phyloP scores from a whole-genome alignment of 257 asterid genomes.

The Fraxinus quadrangulata region DNA sequence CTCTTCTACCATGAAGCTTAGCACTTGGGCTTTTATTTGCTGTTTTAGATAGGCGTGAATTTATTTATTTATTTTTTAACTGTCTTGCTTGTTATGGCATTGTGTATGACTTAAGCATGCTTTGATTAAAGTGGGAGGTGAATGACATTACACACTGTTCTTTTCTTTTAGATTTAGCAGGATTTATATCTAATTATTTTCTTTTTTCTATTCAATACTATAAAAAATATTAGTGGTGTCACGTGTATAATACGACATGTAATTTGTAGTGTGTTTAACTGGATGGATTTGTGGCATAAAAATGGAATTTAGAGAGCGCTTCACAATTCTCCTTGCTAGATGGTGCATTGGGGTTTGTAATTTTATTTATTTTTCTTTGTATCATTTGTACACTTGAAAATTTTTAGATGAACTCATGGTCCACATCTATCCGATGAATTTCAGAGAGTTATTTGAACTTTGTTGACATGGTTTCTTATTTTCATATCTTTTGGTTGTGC shows the following conservation, averaged over 20 bases:
- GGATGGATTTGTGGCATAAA: neutral
- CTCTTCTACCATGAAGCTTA: neutral
- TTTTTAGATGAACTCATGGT: neutral
- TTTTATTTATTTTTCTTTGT: neutral
- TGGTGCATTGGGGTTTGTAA: neutral
- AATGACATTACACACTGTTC: neutral
- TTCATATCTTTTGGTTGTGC: neutral
- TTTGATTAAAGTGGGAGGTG: neutral
- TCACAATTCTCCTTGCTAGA: neutral
- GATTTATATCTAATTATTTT: neutral
- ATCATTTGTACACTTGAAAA: neutral
- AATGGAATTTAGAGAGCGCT: neutral
- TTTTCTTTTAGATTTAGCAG: neutral
- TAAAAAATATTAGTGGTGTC: neutral
- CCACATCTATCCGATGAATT: neutral
- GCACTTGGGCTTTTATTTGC: neutral
- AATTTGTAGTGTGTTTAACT: neutral
- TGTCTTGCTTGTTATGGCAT: neutral
- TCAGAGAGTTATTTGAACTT: neutral
- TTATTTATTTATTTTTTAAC: too few species aligned
- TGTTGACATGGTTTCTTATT: neutral
- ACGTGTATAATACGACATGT: neutral
- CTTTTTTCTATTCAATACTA: neutral
- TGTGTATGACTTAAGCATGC: neutral
- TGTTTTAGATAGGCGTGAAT: neutral